Conservation (phyloP, 1,284 basidiomycete genomes). For the Ganoderma resinaceum region DNA sequence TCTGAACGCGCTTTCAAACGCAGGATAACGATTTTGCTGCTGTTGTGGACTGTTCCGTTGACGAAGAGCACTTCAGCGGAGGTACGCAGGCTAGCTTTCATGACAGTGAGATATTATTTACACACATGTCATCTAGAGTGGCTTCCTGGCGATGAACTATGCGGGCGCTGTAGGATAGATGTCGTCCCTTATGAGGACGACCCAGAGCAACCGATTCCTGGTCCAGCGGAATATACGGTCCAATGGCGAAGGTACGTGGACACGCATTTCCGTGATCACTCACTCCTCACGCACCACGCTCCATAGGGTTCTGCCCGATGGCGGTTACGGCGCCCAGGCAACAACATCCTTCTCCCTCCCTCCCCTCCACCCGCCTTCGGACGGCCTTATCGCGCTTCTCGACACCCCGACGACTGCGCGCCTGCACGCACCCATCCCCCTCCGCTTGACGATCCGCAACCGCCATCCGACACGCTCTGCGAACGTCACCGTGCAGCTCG, state of each 20-base stretch:
- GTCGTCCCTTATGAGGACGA: conserved; percentile 53
- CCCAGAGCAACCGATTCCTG: conserved; percentile 45
- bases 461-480: conserved; percentile 66
- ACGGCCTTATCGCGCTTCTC: conserved; percentile 69
- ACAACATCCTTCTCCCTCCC: conserved; percentile 66
- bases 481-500: conserved; percentile 70
- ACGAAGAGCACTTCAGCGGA: conserved; percentile 44
- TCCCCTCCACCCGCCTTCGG: conserved; percentile 58
- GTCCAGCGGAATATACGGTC: conserved; percentile 66
- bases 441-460: conserved; percentile 71
- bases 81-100: conserved; percentile 29
- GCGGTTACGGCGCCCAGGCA: conserved; percentile 50
- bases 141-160: conserved; percentile 67
- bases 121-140: conserved; percentile 53
- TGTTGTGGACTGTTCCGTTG: conserved; percentile 51
- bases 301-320: conserved; percentile 51
- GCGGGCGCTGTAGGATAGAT: conserved; percentile 59
- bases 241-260: conserved; percentile 68
- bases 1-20: neutral
- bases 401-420: conserved; percentile 63
- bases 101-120: neutral
- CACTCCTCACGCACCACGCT: neutral
- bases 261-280: neutral
- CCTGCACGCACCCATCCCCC: conserved; percentile 64
- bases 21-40: conserved; percentile 56